phyloP scores from a whole-genome alignment of 305 asterid genomes.

The Vinca major region DNA sequence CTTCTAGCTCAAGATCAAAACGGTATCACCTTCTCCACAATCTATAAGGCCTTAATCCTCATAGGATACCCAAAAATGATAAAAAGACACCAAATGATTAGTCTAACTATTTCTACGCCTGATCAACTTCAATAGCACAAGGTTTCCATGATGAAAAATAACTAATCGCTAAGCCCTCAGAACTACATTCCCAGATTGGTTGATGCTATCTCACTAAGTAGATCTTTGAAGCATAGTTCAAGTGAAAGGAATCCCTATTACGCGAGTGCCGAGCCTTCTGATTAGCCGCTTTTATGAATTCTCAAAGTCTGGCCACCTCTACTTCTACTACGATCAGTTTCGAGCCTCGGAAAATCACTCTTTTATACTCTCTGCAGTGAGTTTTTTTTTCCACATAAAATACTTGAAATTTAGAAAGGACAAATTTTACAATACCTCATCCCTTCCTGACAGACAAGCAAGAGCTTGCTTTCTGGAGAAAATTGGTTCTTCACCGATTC shows the following conservation, averaged over 20 bases:
- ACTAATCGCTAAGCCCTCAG: neutral
- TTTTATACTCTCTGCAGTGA: neutral
- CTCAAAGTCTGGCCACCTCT: neutral
- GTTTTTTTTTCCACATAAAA: neutral
- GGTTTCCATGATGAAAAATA: neutral
- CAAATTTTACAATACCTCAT: constrained; percentile 19
- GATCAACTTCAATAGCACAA: neutral
- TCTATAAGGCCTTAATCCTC: too few species aligned
- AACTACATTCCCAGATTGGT: neutral
- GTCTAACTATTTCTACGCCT: too few species aligned
- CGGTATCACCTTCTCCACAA: too few species aligned
- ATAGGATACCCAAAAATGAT: too few species aligned
- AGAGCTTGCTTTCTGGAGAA: constrained; percentile 66
- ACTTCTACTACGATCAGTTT: neutral
- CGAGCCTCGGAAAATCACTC: too few species aligned
- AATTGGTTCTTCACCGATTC: constrained; percentile 53
- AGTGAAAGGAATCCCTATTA: too few species aligned
- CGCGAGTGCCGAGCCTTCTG: too few species aligned
- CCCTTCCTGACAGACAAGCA: constrained; percentile 95
- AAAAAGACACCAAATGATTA: too few species aligned
- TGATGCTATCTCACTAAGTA: too few species aligned
- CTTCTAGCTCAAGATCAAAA: too few species aligned
- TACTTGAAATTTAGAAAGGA: neutral
- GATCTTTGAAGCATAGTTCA: too few species aligned
- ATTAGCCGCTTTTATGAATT: too few species aligned